Evolutionary conservation across 306 rosid genomes (phyloP), one percentile per base, ranked within the genome.

Genomic region (Carpinus fangiana): DNA sequence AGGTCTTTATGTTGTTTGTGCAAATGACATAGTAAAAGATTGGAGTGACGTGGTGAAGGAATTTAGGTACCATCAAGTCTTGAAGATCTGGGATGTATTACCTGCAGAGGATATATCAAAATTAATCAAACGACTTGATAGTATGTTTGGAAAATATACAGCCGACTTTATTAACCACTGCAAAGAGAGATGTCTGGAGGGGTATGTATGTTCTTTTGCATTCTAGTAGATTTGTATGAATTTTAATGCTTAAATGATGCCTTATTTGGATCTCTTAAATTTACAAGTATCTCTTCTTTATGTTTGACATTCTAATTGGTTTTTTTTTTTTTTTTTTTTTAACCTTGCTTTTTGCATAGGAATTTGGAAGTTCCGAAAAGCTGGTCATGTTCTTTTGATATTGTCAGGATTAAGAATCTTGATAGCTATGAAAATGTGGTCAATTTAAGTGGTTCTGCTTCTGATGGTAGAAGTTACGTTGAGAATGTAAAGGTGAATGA

Each of bases 401-500:
- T 93, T 31, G 53, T 78, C 12, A 83, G 78, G 51, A 73, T 81
- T 53, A 93, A 79, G 82, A 89, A 71, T 83, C 67, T 38, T 51
- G 64, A 51, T 43, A 43, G 23, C 70, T 38, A 45, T 78, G 88
- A 79, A 45, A 38, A 57, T 73, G 81, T 47, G 53, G 69, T 73
- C 5, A 86, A 83, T 75, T 76, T 66, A 11, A 79, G 73, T 78
- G 55, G 66, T 50, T 71, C 36, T 66, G 56, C 80, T 60, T 72
- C 74, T 31, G 90, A 88, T 84, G 83, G 90, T 56, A 83, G 90
- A 87, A 80, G 81, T 61, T 93, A 87, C 74, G 89, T 87, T 48
- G 98, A 91, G 90, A 91, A 91, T 73, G 88, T 96, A 7, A 88
- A 84, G 82, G 96, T 93, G 55, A 93, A 87, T 43, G 93, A 93